These are phyloP conservation scores for Phytopythium sindhum DNA, from an alignment of 352 stramenopile genomes.

Conservation along the genomic window DNA sequence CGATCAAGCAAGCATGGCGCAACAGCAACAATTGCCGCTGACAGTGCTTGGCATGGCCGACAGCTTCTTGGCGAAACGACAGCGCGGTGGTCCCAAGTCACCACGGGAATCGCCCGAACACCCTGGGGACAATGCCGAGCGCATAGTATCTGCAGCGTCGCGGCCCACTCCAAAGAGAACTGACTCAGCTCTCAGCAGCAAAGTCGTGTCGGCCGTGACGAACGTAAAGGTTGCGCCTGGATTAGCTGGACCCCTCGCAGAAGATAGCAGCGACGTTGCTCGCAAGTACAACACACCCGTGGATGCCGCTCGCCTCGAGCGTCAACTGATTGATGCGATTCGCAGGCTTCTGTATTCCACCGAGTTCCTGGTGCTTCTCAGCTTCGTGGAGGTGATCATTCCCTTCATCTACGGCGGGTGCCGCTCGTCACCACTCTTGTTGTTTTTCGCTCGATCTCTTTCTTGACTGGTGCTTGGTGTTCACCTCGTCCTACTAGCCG, in stretches of 20 bases:
- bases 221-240: background rate
- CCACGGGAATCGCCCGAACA: background rate
- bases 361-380: conserved; percentile 25
- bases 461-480: background rate
- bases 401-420: conserved; percentile 25
- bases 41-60: background rate
- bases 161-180: background rate
- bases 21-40: background rate
- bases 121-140: background rate
- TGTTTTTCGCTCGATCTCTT: background rate
- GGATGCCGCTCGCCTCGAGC: background rate
- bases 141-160: background rate
- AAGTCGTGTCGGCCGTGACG: background rate
- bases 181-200: background rate
- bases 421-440: background rate
- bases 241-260: background rate
- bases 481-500: conserved; percentile 8
- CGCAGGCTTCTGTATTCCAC: conserved; percentile 18
- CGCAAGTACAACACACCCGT: background rate
- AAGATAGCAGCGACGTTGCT: background rate
- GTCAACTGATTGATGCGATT: conserved; percentile 9
- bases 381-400: conserved; percentile 30
- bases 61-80: background rate
- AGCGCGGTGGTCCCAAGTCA: background rate
- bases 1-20: background rate